A percentile compares a stretch with the other conserved stretches of the same genome.
Evolutionary conservation across 805 yeast genomes (phyloP).

Genomic region (Komagataella pastoris): DNA sequence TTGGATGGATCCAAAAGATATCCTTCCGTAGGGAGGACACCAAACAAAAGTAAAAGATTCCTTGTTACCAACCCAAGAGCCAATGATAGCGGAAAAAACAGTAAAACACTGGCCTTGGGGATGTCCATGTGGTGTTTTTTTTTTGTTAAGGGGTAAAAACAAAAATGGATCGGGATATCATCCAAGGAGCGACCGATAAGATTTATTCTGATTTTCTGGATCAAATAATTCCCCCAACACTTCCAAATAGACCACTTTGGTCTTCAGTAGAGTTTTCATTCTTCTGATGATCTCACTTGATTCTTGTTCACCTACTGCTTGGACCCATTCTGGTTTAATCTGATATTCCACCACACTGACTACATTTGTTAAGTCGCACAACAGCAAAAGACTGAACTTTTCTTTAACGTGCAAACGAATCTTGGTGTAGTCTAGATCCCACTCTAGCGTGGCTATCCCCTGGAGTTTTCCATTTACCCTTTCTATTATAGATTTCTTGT

Average conservation of each 20-base stretch:
- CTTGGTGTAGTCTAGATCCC: conserved; percentile 15
- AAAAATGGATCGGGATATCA: not conserved
- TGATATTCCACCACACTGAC: conserved; percentile 1
- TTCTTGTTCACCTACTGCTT: not conserved
- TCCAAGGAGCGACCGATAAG: not conserved
- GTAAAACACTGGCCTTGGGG: not conserved
- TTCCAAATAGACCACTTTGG: not conserved
- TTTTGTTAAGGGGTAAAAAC: not conserved
- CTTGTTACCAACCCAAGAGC: not conserved
- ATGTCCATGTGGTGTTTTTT: not conserved
- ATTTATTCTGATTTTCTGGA: not conserved
- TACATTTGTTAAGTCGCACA: conserved; percentile 7
- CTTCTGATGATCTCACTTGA: not conserved
- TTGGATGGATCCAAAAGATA: conserved; percentile 1
- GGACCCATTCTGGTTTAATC: not conserved
- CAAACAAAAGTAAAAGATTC: not conserved
- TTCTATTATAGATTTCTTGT: conserved; percentile 7
- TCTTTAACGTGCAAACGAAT: conserved; percentile 9
- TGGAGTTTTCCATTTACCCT: conserved; percentile 6
- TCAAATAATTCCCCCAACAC: not conserved
- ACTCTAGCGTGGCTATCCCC: conserved; percentile 5
- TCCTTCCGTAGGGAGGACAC: not conserved
- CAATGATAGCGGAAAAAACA: not conserved
- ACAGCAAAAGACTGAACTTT: conserved; percentile 9
- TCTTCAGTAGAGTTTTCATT: not conserved